Evolutionary conservation across 2,329 filamentous ascomycete species (phyloP).

Genomic region (Epichloe gansuensis): DNA sequence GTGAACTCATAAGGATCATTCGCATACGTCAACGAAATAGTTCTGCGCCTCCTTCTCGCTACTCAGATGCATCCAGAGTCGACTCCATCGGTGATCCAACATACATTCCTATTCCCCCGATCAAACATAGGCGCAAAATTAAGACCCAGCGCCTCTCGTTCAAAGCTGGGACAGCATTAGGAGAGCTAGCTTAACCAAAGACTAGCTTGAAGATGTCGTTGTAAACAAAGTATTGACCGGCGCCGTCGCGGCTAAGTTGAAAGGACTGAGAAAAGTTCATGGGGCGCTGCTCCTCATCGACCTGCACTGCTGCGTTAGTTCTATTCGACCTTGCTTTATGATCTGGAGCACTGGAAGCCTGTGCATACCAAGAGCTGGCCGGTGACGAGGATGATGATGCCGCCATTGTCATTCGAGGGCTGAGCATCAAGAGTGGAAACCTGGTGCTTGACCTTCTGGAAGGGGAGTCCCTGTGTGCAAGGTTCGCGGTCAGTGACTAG

Average conservation of each 20-base stretch:
- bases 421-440: constrained; percentile 73
- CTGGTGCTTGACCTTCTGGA: constrained; percentile 69
- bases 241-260: constrained; percentile 61
- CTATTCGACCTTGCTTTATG: neutral
- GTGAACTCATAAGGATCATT: neutral
- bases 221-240: constrained; percentile 70
- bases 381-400: constrained; percentile 79
- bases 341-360: neutral
- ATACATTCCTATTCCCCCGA: neutral
- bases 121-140: neutral
- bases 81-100: neutral
- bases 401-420: constrained; percentile 51
- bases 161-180: neutral
- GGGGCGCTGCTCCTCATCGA: constrained; percentile 73
- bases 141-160: neutral
- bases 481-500: neutral
- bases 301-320: constrained; percentile 33
- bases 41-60: constrained; percentile 3
- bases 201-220: constrained; percentile 95
- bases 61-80: neutral
- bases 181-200: constrained; percentile 37
- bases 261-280: constrained; percentile 91
- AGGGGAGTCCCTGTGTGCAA: constrained; percentile 54
- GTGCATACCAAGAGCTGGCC: constrained; percentile 65
- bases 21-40: neutral